Percentiles rank a stretch among this genome's conserved stretches.
phyloP scores from a whole-genome alignment of 306 rosid species.

The Canavalia ensiformis region DNA sequence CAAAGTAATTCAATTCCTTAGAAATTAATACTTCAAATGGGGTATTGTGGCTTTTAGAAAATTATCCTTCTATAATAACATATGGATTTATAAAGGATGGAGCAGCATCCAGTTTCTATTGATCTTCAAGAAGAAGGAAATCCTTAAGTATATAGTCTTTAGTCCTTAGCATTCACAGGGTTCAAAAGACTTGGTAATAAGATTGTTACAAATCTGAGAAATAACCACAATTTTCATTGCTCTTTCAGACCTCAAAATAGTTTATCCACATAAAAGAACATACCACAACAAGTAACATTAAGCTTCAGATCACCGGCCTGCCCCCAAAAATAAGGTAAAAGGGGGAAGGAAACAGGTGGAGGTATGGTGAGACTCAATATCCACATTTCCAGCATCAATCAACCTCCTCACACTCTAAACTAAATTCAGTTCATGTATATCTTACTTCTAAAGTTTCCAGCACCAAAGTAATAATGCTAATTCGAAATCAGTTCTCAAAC shows the following conservation, averaged over 20 bases:
- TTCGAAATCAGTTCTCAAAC: background rate
- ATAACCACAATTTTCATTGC: conserved; percentile 5
- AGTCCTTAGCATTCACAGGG: background rate
- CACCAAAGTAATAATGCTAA: conserved; percentile 1
- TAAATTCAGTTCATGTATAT: background rate
- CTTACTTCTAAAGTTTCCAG: background rate
- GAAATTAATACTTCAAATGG: conserved; percentile 19
- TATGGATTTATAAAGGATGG: background rate
- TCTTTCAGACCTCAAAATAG: background rate
- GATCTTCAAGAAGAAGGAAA: background rate
- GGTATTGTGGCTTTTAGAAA: background rate
- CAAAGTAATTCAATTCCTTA: background rate
- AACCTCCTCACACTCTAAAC: conserved; percentile 24
- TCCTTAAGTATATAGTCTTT: background rate
- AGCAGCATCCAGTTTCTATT: background rate
- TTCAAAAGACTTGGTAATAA: background rate
- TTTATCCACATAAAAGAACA: background rate
- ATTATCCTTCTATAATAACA: conserved; percentile 8
- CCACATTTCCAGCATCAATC: conserved; percentile 29
- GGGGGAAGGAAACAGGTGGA: background rate
- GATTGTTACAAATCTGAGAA: background rate
- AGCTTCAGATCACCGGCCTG: conserved; percentile 28
- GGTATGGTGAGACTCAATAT: background rate
- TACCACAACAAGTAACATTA: background rate
- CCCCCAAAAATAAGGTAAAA: conserved; percentile 8